Base-by-base conservation (phyloP, 805 yeast species). In the Helenozyma rhizophorensis region DNA sequence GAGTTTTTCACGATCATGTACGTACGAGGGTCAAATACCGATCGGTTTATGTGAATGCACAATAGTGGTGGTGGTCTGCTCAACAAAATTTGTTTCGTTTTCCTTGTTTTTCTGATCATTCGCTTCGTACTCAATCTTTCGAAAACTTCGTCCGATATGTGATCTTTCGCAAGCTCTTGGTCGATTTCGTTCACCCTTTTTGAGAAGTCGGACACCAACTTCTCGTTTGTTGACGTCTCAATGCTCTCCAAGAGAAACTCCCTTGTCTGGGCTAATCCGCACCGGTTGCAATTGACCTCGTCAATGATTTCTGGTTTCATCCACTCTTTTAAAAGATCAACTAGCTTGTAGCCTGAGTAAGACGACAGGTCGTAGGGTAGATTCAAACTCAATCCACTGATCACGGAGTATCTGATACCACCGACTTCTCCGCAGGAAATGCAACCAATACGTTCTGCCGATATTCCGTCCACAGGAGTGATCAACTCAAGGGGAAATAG, bases 241-340 rank as follows among this genome's bases (percentile, higher is more conserved):
- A 70, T 32, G 40, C 72, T 71, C 11, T 56, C 63, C 13, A 47
- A 32, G 21, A 81, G 58, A 41, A 70, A 77, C n/a, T 66, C 70
- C 32, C 58, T 61, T 9, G 84, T 80, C 37, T 78, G 79, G 18
- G 58, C 56, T 44, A 90, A 66, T 3, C 94, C 90, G 65, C 97
- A 90, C 49, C 97, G 71, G 51, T 89, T 87, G 65, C 98, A 90
- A 58, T 88, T 90, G 23, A 90, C 98, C 28, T 88, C 96, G 45
- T 86, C 89, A 37, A 90, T 88, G 14, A 83, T 76, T 53, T 90
- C 98, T 24, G 89, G 85, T 36, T 75, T 70, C 5, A 70, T 75
- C 86, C 88, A 85, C 26, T 78, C 76, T 28, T 70, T 63, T 40
- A 85, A 56, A 33, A 84, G 64, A 12, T 72, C 76, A 4, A 72